A percentile compares a stretch with the other conserved stretches of the same genome.
phyloP scores from a whole-genome alignment of 148 eudicot species.

The Chenopodium suecicum region DNA sequence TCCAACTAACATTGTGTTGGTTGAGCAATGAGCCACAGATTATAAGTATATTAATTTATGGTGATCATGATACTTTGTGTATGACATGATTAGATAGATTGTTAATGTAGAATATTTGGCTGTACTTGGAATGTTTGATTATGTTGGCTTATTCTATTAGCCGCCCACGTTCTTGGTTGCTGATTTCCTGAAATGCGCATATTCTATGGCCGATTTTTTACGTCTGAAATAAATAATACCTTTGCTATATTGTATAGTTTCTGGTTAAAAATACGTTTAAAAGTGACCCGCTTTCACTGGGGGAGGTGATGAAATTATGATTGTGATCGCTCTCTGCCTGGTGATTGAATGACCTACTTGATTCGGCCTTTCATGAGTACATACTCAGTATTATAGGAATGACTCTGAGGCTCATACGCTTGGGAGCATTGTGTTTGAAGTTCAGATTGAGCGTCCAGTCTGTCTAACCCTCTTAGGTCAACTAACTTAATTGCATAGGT shows the following conservation, averaged over 20 bases:
- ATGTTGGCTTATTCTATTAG: background rate
- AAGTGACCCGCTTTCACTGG: background rate
- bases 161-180: slow-evolving; percentile 23
- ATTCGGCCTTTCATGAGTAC: too few species aligned
- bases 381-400: too few species aligned
- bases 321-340: background rate
- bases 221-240: background rate
- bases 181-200: slow-evolving; percentile 1
- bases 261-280: too few species aligned
- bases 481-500: too few species aligned
- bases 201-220: background rate
- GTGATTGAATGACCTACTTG: too few species aligned
- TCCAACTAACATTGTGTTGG: slow-evolving; percentile 1
- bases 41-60: background rate
- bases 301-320: background rate
- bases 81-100: slow-evolving; percentile 8
- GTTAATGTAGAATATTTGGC: slow-evolving; percentile 4
- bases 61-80: slow-evolving; percentile 13
- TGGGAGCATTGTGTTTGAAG: too few species aligned
- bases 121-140: background rate
- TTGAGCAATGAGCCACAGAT: background rate
- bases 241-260: background rate
- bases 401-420: too few species aligned
- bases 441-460: too few species aligned
- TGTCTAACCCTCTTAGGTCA: too few species aligned